A percentile compares a stretch with the other conserved stretches of the same genome.
Evolutionary conservation across 441 rosid species (phyloP).

Genomic region (Heliophila coronopifolia): DNA sequence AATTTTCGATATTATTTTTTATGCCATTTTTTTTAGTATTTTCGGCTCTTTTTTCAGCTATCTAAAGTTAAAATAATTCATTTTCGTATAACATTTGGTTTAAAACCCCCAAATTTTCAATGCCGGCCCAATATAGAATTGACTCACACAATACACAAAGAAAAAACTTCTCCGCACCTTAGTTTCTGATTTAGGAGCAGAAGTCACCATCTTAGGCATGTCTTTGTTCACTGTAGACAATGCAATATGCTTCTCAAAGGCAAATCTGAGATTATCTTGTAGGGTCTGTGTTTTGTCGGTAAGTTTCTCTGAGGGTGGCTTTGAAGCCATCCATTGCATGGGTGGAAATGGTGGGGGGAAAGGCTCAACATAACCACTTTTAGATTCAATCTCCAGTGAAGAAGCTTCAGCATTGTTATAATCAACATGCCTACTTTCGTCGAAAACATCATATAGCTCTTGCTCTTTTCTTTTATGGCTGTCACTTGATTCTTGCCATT

Average conservation of each 20-base stretch:
- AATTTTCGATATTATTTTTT: no score
- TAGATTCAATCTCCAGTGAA: constrained; percentile 42
- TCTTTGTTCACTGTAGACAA: constrained; percentile 32
- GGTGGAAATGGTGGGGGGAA: constrained; percentile 79
- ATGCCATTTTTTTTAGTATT: no score
- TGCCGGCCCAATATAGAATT: no score
- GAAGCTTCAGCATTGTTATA: constrained; percentile 37
- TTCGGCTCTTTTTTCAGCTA: no score
- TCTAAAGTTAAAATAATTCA: no score
- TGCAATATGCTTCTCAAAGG: constrained; percentile 34
- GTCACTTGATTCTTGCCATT: constrained; percentile 64
- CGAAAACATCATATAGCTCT: constrained; percentile 42
- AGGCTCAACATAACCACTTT: constrained; percentile 40
- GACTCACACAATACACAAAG: no score
- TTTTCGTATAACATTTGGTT: no score
- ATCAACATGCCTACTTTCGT: constrained; percentile 30
- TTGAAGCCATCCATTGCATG: constrained; percentile 50
- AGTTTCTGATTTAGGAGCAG: constrained; percentile 32
- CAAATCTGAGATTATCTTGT: constrained; percentile 29
- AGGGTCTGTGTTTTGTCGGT: constrained; percentile 31
- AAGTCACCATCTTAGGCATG: constrained; percentile 26
- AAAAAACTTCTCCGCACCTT: constrained; percentile 40
- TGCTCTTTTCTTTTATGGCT: constrained; percentile 43
- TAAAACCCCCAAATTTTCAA: no score
- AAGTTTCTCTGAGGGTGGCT: constrained; percentile 30